A percentile compares a stretch with the other conserved stretches of the same genome.
phyloP scores from a whole-genome alignment of 1,284 basidiomycete genomes.

The Ustilago crameri region DNA sequence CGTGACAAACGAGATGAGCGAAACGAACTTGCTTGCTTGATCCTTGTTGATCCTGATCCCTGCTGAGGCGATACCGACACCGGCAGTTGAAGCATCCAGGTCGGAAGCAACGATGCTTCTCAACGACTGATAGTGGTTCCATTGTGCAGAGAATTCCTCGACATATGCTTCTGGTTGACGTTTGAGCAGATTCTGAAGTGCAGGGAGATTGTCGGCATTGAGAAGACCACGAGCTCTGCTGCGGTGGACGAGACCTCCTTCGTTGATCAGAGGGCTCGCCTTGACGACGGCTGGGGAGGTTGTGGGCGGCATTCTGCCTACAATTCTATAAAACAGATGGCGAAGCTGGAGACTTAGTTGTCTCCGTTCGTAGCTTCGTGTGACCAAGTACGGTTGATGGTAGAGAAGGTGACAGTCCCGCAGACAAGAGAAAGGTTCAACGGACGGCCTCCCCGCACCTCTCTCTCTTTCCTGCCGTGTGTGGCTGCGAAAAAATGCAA shows the following conservation, averaged over 20 bases:
- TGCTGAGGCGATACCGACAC: constrained; percentile 15
- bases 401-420: background rate
- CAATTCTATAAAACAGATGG: background rate
- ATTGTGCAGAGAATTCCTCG: constrained; percentile 98
- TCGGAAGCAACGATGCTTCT: constrained; percentile 78
- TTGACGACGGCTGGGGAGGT: constrained; percentile 43
- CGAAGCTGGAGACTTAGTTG: background rate
- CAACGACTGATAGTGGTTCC: constrained; percentile 92
- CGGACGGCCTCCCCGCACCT: background rate
- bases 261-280: constrained; percentile 51
- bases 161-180: constrained; percentile 89
- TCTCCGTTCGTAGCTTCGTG: background rate
- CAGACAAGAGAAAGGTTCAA: background rate
- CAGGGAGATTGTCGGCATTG: constrained; percentile 72
- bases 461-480: background rate
- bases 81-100: constrained; percentile 31
- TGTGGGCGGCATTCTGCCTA: constrained; percentile 26
- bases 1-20: constrained; percentile 66
- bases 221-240: constrained; percentile 64
- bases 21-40: constrained; percentile 60
- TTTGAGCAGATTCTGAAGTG: constrained; percentile 92
- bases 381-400: constrained; percentile 8
- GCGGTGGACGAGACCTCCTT: constrained; percentile 61
- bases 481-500: constrained; percentile 8
- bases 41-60: constrained; percentile 54